phyloP scores from a whole-genome alignment of 345 rosid species.

The Eutrema japonicum region DNA sequence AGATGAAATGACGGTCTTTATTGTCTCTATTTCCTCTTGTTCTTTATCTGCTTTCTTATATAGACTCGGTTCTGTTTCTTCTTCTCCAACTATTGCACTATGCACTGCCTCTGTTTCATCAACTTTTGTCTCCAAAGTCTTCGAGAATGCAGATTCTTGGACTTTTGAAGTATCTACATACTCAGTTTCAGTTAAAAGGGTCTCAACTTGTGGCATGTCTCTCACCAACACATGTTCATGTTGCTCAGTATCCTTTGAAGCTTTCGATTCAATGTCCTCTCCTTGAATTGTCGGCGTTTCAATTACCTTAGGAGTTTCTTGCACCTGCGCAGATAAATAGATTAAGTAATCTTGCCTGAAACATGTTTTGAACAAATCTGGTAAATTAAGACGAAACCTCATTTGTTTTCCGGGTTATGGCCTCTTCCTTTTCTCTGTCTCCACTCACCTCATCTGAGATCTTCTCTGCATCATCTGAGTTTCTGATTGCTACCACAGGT shows the following conservation, averaged over 20 bases:
- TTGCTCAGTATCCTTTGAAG: not conserved
- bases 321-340: slow-evolving; percentile 11
- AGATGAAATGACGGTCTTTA: too few relatives aligned
- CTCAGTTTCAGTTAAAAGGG: not conserved
- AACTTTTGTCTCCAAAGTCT: too few relatives aligned
- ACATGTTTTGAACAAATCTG: not conserved
- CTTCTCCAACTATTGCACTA: too few relatives aligned
- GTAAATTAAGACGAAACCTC: slow-evolving; percentile 1
- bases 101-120: too few relatives aligned
- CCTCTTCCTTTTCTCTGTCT: slow-evolving; percentile 11
- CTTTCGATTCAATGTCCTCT: not conserved
- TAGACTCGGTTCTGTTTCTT: slow-evolving; percentile 7
- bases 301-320: not conserved
- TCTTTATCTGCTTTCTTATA: slow-evolving; percentile 2
- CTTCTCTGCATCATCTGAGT: slow-evolving; percentile 12
- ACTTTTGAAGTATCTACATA: too few relatives aligned
- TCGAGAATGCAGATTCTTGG: too few relatives aligned
- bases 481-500: not conserved
- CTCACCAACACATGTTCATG: slow-evolving; percentile 6
- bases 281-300: not conserved
- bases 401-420: not conserved
- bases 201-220: slow-evolving; percentile 8
- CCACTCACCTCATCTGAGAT: slow-evolving; percentile 10
- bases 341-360: not conserved
- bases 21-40: too few relatives aligned